Base-by-base conservation (phyloP, 2,329 filamentous ascomycete species). In the Leptodontidium sp. region DNA sequence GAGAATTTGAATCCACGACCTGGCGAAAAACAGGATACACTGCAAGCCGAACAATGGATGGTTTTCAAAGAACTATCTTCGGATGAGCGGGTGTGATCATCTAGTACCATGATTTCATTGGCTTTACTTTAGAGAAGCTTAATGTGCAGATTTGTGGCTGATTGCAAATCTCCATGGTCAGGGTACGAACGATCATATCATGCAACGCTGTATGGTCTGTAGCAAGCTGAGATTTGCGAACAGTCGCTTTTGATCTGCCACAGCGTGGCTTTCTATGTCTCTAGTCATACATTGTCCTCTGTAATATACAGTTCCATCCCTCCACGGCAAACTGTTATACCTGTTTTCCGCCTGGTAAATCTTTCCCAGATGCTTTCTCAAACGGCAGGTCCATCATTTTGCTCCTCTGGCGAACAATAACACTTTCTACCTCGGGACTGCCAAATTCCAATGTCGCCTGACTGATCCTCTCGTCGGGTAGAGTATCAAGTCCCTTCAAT, bases 391-490 rank as follows among this genome's bases (percentile, higher is more conserved):
- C 77, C 59, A 83, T 78, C 72, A 82, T 73, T 65, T 75, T 77
- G 67, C 80, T 82, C 68, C 80, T 81, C 49, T 78, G 59, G 43
- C 77, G 73, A 45, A 82, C 80, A 14, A 78, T 74, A 64, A 77
- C 78, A 24, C 78, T 76, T 55, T 82, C 80, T 8, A 75, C 78
- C 49, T 75, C 74, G 6, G 83, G 84, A 70, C 83, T 78, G 2
- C 81, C 81, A 78, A 90, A 88, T 47, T 81, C 81, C 70, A 90
- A 81, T 35, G 78, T 69, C 0, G 83, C 85, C 49, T 74, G 74
- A 61, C 82, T 81, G 55, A 89, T 72, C 69, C 84, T 82, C 29
- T 83, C 82, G 75, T 91, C 88, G 1, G 78, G 78, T 68, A 88
- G 76, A 32, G 79, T 78, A 4, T 87, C 86, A 71, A 92, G 77